Evolutionary conservation across 1,284 basidiomycete genomes (phyloP).

Genomic region (Phylloporus gajari): DNA sequence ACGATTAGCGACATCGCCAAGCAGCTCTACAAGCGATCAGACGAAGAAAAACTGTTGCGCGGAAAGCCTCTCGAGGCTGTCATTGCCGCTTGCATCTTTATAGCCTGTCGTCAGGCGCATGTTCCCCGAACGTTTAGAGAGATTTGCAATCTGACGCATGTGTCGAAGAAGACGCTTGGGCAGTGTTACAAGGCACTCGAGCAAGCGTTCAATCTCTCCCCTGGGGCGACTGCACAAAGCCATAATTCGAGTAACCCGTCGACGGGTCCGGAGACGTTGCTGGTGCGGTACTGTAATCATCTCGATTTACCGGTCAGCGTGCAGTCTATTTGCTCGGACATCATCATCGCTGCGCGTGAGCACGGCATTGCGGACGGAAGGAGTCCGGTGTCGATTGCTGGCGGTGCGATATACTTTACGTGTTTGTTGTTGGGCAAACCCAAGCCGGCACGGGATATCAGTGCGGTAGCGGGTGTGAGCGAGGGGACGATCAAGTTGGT

Average conservation of each 20-base stretch:
- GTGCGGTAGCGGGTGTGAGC: conserved; percentile 95
- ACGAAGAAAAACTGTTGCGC: conserved; percentile 92
- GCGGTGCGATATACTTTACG: conserved; percentile 95
- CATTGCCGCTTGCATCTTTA: conserved; percentile 98
- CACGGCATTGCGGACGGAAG: conserved; percentile 92
- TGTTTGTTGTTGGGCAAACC: conserved; percentile 81
- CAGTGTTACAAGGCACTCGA: conserved; percentile 95
- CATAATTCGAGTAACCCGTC: conserved; percentile 53
- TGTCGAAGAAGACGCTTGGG: conserved; percentile 94
- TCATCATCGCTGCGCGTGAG: conserved; percentile 84
- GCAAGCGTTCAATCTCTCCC: conserved; percentile 88
- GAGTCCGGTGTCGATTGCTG: conserved; percentile 95
- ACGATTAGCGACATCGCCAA: conserved; percentile 96
- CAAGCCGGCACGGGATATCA: conserved; percentile 87
- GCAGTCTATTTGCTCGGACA: conserved; percentile 85
- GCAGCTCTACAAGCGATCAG: conserved; percentile 95
- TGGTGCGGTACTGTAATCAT: conserved; percentile 96
- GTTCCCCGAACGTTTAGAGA: conserved; percentile 96
- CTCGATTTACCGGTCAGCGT: conserved; percentile 87
- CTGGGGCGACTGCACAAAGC: conserved; percentile 68
- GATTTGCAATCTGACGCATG: conserved; percentile 92
- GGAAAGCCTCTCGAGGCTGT: conserved; percentile 94
- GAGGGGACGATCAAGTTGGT: conserved; percentile 96
- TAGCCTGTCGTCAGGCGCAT: conserved; percentile 93
- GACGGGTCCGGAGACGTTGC: conserved; percentile 83